phyloP scores from a whole-genome alignment of 495 filamentous ascomycete species.

The Lasiosphaeriaceae sp. region DNA sequence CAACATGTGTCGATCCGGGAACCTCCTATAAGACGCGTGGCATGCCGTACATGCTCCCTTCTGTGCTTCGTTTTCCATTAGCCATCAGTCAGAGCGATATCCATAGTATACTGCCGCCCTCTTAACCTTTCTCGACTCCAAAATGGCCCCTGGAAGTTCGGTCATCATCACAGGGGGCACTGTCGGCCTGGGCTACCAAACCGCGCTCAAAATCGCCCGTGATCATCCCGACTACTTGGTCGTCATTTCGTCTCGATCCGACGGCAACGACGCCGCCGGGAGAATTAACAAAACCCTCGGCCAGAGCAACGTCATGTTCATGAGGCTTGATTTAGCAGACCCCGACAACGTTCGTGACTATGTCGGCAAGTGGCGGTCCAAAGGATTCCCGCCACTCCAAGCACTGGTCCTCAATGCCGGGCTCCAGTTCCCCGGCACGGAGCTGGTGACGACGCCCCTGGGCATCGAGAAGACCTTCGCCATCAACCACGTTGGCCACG shows the following conservation, averaged over 20 bases:
- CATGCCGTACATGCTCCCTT: no score
- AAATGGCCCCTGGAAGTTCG: not conserved
- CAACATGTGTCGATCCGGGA: no score
- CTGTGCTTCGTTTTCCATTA: no score
- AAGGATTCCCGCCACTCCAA: not conserved
- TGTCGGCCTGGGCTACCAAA: not conserved
- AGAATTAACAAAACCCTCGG: not conserved
- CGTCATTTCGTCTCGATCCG: not conserved
- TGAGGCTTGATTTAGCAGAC: not conserved
- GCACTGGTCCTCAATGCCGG: not conserved
- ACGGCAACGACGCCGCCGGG: not conserved
- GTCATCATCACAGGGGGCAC: not conserved
- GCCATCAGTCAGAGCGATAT: no score
- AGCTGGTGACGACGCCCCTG: not conserved
- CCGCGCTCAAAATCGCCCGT: not conserved
- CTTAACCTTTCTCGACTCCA: no score
- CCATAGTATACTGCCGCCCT: no score
- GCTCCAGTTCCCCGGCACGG: not conserved
- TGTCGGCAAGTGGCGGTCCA: not conserved
- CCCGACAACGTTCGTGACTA: not conserved
- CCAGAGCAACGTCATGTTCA: not conserved
- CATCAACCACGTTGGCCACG: not conserved
- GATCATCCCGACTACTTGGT: not conserved
- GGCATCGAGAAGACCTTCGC: not conserved
- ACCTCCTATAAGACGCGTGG: no score